Percentiles rank a stretch among this genome's conserved stretches.
Evolutionary conservation across 1,284 basidiomycete species (phyloP).

Genomic region (Ustilago trichophora): DNA sequence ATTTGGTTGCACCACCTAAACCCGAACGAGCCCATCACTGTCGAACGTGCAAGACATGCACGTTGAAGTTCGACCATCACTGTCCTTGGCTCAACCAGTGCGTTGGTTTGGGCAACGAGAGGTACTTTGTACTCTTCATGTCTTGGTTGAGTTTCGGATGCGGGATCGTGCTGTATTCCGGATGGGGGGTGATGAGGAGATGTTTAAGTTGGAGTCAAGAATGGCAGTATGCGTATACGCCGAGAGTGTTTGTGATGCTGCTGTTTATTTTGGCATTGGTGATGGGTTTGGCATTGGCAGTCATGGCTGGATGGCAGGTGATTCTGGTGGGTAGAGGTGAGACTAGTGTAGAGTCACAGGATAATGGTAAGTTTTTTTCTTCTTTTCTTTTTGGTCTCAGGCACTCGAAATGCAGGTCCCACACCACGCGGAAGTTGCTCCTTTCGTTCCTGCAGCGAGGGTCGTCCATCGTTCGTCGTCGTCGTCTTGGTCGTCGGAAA

Average conservation of each 20-base stretch:
- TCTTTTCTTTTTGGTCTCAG: too few relatives aligned
- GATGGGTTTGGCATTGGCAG: constrained; percentile 77
- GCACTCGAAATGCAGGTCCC: too few relatives aligned
- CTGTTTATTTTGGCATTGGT: constrained; percentile 76
- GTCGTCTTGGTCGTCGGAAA: too few relatives aligned
- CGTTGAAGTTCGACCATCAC: constrained; percentile 78
- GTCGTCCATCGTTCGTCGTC: too few relatives aligned
- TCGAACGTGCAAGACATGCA: constrained; percentile 87
- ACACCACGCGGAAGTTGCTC: too few relatives aligned
- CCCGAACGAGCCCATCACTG: constrained; percentile 96
- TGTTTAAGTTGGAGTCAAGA: constrained; percentile 17
- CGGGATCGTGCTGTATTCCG: constrained; percentile 41
- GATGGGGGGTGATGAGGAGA: constrained; percentile 23
- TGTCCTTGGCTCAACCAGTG: constrained; percentile 92
- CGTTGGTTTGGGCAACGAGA: constrained; percentile 90
- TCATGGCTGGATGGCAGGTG: constrained; percentile 84
- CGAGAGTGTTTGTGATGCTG: constrained; percentile 75
- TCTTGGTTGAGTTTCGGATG: constrained; percentile 66
- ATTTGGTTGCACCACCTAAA: constrained; percentile 70
- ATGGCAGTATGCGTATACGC: constrained; percentile 75
- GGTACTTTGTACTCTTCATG: constrained; percentile 96
- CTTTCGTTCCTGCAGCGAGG: too few relatives aligned
- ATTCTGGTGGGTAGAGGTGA: constrained; percentile 80
- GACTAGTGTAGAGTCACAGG: constrained; percentile 89
- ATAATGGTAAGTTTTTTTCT: constrained; percentile 71